These are phyloP conservation scores for Colletotrichum paranaense DNA, from an alignment of 2,329 filamentous ascomycete species.

Conservation along the genomic window DNA sequence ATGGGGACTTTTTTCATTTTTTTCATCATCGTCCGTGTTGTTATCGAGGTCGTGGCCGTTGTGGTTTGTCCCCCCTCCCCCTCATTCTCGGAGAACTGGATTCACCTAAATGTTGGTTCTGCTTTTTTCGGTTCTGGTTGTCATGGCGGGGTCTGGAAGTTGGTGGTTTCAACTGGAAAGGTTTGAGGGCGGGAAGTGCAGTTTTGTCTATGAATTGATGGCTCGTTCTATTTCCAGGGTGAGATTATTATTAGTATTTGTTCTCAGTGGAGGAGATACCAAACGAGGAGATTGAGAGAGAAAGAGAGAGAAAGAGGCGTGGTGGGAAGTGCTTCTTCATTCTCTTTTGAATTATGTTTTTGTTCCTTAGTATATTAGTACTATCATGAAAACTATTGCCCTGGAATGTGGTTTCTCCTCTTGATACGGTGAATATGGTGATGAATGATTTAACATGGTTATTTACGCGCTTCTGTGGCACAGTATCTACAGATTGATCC, in stretches of 20 bases:
- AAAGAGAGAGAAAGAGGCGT: no score
- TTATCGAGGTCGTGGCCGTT: neutral
- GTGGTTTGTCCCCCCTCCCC: no score
- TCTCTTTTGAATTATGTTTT: no score
- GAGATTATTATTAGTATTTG: neutral
- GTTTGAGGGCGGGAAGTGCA: no score
- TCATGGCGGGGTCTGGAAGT: neutral
- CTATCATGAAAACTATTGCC: no score
- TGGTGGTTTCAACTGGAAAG: neutral
- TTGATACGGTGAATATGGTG: no score
- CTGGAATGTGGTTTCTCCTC: no score
- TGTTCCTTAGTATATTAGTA: no score
- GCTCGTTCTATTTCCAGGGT: neutral
- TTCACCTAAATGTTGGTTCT: neutral
- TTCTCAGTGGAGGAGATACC: slow-evolving; percentile 33
- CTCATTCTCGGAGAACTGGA: neutral
- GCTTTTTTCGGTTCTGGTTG: neutral
- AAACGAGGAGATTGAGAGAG: neutral
- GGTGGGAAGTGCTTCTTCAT: no score
- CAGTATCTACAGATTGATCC: no score
- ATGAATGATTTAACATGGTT: no score
- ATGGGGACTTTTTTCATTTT: neutral
- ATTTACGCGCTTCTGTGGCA: no score
- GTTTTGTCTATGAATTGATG: neutral
- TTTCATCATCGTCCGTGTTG: neutral